Base-by-base conservation (phyloP, 2,329 filamentous ascomycete species). In the Arthrobotrys entomopaga region DNA sequence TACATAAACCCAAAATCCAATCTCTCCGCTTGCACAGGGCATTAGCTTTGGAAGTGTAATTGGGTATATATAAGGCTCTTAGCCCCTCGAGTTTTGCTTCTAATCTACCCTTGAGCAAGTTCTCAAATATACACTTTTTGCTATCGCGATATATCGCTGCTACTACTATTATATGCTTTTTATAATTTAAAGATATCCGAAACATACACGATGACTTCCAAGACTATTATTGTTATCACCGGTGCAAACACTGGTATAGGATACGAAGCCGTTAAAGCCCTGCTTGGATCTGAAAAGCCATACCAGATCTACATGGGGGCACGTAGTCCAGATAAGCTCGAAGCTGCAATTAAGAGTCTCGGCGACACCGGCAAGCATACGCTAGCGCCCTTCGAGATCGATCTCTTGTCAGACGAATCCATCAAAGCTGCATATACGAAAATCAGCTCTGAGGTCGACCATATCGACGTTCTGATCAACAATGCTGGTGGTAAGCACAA, bases 221-320 rank as follows among this genome's bases (percentile, higher is more conserved):
- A 72, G 42, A 65, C 72, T 10, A 81, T 86, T 71, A 79, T 88
- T n/a, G 79, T 89, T 49, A 84, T 89, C 75, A 89, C 87, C 1
- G 87, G 88, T 40, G 87, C 83, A 72, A 89, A 88, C 77, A 88
- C 84, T 0, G 87, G 87, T 15, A 83, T 90, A 19, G 88, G 88
- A 1, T 85, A 84, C 42, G 84, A 89, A 76, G 83, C 82, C 6
- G 84, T 88, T 57, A 87, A 85, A 74, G 84, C 86, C 0, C 81
- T 90, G 0, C 81, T 83, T 50, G 76, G 80, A 10, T 40, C 71
- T 26, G 86, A 87, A 0, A 29, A 79, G 0, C n/a, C 83, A 1
- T 89, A 89, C 79, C 82, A 84, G 7, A 83, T 90, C 65, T 78
- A 89, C 22, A 78, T 90, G 2, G 87, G 87, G 34, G 83, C 83